Percentiles rank a stretch among this genome's conserved stretches.
These are phyloP conservation scores for Alternaria ethzedia DNA, from an alignment of 2,329 filamentous ascomycete genomes.

Conservation along the genomic window DNA sequence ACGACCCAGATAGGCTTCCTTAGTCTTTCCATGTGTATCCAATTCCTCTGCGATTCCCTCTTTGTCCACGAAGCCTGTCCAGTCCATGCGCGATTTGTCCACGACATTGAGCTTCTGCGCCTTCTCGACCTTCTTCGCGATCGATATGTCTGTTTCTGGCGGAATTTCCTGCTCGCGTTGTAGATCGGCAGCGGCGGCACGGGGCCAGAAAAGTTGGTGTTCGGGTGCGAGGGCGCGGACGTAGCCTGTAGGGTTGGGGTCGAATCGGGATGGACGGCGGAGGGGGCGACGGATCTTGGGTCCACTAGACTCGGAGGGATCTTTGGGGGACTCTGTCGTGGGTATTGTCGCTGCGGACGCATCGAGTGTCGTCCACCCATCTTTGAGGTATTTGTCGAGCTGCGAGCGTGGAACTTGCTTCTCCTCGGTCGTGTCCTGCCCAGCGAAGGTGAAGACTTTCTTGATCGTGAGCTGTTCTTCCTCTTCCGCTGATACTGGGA, in stretches of 20 bases:
- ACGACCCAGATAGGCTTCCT: constrained; percentile 65
- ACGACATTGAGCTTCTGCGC: constrained; percentile 69
- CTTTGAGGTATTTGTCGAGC: constrained; percentile 35
- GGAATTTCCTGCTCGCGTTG: constrained; percentile 19
- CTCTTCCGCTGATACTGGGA: constrained; percentile 24
- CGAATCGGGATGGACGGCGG: constrained; percentile 57
- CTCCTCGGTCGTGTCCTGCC: constrained; percentile 73
- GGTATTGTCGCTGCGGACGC: constrained; percentile 10
- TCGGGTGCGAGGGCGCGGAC: constrained; percentile 55
- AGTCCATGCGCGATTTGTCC: constrained; percentile 70
- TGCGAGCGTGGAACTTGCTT: constrained; percentile 64
- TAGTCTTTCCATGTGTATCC: constrained; percentile 66
- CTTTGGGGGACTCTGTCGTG: constrained; percentile 1
- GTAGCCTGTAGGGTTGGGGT: constrained; percentile 57
- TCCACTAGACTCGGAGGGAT: constrained; percentile 6
- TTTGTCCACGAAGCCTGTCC: constrained; percentile 68
- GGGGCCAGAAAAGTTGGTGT: constrained; percentile 51
- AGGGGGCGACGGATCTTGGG: constrained; percentile 38
- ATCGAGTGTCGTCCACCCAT: constrained; percentile 39
- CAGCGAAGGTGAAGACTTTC: constrained; percentile 76
- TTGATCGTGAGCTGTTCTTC: constrained; percentile 65
- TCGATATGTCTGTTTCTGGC: constrained; percentile 18
- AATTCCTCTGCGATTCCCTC: constrained; percentile 68
- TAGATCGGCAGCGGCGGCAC: constrained; percentile 19
- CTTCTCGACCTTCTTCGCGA: constrained; percentile 43